Evolutionary conservation across 208 protist species (phyloP).

Genomic region (Crithidia acanthocephali): DNA sequence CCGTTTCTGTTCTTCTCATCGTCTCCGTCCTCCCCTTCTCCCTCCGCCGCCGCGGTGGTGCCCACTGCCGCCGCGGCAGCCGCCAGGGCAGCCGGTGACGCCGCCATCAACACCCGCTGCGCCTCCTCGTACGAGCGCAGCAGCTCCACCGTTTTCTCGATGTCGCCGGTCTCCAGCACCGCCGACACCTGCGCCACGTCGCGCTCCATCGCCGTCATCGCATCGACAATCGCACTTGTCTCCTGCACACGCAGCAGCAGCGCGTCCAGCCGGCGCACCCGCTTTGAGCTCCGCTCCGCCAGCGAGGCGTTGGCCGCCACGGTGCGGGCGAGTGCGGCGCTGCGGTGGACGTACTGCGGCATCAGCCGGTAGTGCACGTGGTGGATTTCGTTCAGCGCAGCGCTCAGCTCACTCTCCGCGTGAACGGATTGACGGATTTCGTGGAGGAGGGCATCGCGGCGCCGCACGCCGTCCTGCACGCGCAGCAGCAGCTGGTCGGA

Average conservation of each 20-base stretch:
- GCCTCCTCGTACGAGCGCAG: constrained; percentile 73
- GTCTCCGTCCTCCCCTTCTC: background rate
- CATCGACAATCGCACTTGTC: constrained; percentile 52
- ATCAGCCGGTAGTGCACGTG: constrained; percentile 50
- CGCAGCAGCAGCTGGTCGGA: constrained; percentile 57
- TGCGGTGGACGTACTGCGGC: constrained; percentile 52
- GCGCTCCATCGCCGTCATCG: constrained; percentile 52
- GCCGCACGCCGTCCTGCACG: constrained; percentile 48
- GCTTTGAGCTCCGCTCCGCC: constrained; percentile 56
- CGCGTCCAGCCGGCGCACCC: constrained; percentile 49
- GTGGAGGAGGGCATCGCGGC: constrained; percentile 50
- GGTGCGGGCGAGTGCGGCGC: constrained; percentile 47
- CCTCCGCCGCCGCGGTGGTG: background rate
- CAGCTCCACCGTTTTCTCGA: constrained; percentile 60
- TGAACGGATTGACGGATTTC: constrained; percentile 43
- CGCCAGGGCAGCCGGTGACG: constrained; percentile 12
- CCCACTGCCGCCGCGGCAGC: background rate
- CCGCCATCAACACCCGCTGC: constrained; percentile 33
- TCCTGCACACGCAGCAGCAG: constrained; percentile 62
- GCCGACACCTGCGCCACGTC: constrained; percentile 36
- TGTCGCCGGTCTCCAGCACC: constrained; percentile 43
- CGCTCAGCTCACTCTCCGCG: constrained; percentile 25
- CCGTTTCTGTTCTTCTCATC: background rate
- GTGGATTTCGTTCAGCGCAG: constrained; percentile 41
- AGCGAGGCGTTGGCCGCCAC: constrained; percentile 54